A percentile compares a stretch with the other conserved stretches of the same genome.
These are phyloP conservation scores for Gentiana dahurica DNA, from an alignment of 257 asterid species.

Conservation along the genomic window DNA sequence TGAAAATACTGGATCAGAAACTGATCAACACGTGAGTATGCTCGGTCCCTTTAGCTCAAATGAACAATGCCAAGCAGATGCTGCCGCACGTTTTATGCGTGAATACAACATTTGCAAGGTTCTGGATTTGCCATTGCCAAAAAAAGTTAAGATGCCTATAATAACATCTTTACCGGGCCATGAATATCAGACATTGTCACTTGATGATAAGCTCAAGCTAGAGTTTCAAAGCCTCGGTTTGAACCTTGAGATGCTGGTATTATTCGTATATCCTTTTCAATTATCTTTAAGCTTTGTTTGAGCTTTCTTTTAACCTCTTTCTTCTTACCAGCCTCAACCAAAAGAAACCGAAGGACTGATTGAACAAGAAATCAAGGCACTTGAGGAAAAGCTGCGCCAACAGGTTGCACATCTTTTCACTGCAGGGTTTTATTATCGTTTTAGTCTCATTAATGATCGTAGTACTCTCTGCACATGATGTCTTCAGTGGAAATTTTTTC, in stretches of 20 bases:
- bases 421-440: neutral
- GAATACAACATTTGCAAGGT: no score
- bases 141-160: neutral
- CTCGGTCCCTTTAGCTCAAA: neutral
- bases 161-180: neutral
- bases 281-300: no score
- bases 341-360: neutral
- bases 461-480: neutral
- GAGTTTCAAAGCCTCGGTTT: slow-evolving; percentile 13
- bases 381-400: slow-evolving; percentile 3
- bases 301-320: no score
- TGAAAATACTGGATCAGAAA: slow-evolving; percentile 1
- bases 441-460: neutral
- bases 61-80: slow-evolving; percentile 5
- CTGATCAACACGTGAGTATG: neutral
- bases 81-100: neutral
- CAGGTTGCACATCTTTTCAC: slow-evolving; percentile 6
- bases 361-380: slow-evolving; percentile 10
- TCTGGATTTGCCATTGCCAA: neutral
- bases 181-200: slow-evolving; percentile 4
- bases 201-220: slow-evolving; percentile 7
- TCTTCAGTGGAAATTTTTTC: no score
- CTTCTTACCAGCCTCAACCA: slow-evolving; percentile 7
- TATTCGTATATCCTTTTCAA: neutral
- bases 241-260: slow-evolving; percentile 4